Percentiles rank a stretch among this genome's conserved stretches.
Evolutionary conservation across 2,329 filamentous ascomycete species (phyloP).

Genomic region (Paecilomyces variotii): DNA sequence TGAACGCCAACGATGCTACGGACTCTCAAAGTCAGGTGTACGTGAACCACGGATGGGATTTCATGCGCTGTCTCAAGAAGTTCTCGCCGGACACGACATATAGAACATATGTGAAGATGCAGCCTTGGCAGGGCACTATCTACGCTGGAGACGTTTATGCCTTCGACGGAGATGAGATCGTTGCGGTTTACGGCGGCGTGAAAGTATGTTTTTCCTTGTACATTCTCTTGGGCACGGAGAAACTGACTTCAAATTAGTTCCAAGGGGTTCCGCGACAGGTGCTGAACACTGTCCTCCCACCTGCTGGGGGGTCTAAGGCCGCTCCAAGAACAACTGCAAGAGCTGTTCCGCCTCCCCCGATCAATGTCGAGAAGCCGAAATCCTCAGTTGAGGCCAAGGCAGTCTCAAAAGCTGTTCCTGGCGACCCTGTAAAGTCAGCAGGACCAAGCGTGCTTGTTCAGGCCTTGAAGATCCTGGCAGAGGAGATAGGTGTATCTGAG

Average conservation of each 20-base stretch:
- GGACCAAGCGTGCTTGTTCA: constrained; percentile 23
- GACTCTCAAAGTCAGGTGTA: constrained; percentile 54
- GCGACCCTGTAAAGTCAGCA: constrained; percentile 17
- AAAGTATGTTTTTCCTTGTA: constrained; percentile 22
- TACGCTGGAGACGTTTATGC: constrained; percentile 55
- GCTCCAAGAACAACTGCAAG: constrained; percentile 11
- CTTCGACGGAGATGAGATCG: constrained; percentile 50
- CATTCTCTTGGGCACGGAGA: background rate
- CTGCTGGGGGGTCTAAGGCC: constrained; percentile 18
- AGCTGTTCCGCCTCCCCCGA: constrained; percentile 12
- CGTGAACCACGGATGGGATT: constrained; percentile 55
- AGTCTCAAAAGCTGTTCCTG: constrained; percentile 17
- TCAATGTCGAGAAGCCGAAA: constrained; percentile 22
- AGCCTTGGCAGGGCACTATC: constrained; percentile 43
- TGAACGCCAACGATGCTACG: constrained; percentile 51
- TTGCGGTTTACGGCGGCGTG: constrained; percentile 44
- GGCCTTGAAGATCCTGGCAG: constrained; percentile 32
- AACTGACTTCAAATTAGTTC: constrained; percentile 23
- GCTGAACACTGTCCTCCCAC: constrained; percentile 34
- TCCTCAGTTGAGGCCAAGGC: constrained; percentile 15
- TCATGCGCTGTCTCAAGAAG: constrained; percentile 49
- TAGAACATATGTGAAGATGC: constrained; percentile 56
- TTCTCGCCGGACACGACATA: constrained; percentile 47
- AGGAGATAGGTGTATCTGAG: constrained; percentile 49
- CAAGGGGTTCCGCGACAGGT: constrained; percentile 34